phyloP scores from a whole-genome alignment of 2,329 filamentous ascomycete species.

The Exserohilum turcica region DNA sequence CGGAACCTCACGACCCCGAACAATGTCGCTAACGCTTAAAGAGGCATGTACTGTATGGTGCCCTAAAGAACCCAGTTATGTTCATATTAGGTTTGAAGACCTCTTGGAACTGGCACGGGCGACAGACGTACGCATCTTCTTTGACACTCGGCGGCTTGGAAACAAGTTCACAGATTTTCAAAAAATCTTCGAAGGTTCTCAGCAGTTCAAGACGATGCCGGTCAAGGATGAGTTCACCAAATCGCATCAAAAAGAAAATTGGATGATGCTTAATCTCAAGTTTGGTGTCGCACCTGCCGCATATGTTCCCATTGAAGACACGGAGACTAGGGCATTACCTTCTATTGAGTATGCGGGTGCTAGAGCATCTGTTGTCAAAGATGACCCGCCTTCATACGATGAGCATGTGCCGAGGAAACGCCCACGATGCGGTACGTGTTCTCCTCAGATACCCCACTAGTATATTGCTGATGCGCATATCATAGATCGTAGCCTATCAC shows the following conservation, averaged over 20 bases:
- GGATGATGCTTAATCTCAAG: slow-evolving; percentile 1
- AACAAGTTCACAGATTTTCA: neutral
- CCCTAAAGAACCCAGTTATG: neutral
- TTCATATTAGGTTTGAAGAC: neutral
- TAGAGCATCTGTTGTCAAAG: neutral
- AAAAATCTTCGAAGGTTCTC: neutral
- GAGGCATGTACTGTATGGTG: slow-evolving; percentile 3
- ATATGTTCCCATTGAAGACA: neutral
- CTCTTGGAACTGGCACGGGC: neutral
- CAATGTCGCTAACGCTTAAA: slow-evolving; percentile 1
- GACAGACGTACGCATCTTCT: neutral
- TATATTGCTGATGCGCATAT: neutral
- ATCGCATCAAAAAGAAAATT: neutral
- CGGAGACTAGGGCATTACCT: too few relatives aligned
- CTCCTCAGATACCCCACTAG: neutral
- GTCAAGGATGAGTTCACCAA: neutral
- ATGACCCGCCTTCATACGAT: neutral
- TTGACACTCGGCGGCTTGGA: slow-evolving; percentile 3
- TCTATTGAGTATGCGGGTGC: too few relatives aligned
- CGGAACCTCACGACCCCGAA: neutral
- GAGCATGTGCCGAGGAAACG: neutral
- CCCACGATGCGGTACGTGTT: neutral
- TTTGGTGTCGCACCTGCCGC: neutral
- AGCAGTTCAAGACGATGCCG: neutral
- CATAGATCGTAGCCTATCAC: neutral